A percentile compares a stretch with the other conserved stretches of the same genome.
phyloP scores from a whole-genome alignment of 495 filamentous ascomycete genomes.

The Penicillium subrubescens region DNA sequence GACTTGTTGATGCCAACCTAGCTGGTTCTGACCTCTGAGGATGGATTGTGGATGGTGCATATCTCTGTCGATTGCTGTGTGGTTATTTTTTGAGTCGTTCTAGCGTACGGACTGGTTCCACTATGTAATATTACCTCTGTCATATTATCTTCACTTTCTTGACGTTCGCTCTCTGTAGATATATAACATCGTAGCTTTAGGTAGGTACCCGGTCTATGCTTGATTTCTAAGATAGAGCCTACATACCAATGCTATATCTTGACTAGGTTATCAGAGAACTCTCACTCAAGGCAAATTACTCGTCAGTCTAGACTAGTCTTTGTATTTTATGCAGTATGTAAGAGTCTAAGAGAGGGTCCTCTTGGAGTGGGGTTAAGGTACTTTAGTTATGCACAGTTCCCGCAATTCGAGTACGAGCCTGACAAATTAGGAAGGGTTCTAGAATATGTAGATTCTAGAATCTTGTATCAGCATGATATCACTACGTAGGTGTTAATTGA shows the following conservation, averaged over 20 bases:
- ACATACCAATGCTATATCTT: not conserved
- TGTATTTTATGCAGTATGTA: too few relatives aligned
- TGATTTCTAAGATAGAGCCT: not conserved
- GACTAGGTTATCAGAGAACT: not conserved
- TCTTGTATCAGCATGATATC: not conserved
- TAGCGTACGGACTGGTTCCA: not conserved
- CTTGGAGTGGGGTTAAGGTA: not conserved
- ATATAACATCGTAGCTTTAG: not conserved
- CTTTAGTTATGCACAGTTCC: not conserved
- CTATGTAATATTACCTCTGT: not conserved
- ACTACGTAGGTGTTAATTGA: not conserved
- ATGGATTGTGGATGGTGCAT: not conserved
- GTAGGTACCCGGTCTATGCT: too few relatives aligned
- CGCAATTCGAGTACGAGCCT: not conserved
- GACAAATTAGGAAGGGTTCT: slow-evolving; percentile 2
- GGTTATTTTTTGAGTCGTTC: not conserved
- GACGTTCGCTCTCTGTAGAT: not conserved
- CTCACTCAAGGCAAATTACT: too few relatives aligned
- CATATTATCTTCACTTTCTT: not conserved
- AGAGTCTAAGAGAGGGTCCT: not conserved
- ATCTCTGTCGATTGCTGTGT: not conserved
- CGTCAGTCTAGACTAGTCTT: not conserved
- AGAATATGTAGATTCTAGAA: not conserved
- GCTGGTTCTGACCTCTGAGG: not conserved
- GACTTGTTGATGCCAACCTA: slow-evolving; percentile 36